Conservation (phyloP, 345 rosid species). For the Lepidium africanum region DNA sequence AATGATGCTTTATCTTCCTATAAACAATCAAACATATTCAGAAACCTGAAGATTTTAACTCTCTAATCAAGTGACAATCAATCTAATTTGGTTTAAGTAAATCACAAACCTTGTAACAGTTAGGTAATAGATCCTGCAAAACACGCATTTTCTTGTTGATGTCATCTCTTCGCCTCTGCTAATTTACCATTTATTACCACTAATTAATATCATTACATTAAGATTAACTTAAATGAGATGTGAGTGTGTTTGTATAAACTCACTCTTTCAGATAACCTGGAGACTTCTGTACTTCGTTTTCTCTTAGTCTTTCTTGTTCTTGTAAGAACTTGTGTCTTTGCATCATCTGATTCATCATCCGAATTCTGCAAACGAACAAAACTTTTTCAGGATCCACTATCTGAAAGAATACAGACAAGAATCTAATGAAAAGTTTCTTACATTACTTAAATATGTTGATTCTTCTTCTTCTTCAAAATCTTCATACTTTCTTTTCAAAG, state of each 20-base stretch:
- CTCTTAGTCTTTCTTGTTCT: conserved; percentile 25
- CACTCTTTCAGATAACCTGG: conserved; percentile 25
- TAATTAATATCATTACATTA: not conserved
- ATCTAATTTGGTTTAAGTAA: not conserved
- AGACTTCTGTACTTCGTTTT: conserved; percentile 35
- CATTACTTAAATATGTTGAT: conserved; percentile 16
- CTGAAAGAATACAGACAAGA: not conserved
- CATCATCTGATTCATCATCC: conserved; percentile 20
- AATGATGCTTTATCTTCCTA: conserved; percentile 57
- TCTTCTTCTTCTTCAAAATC: conserved; percentile 24
- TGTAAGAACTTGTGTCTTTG: conserved; percentile 15
- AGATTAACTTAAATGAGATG: not conserved
- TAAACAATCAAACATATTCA: not conserved
- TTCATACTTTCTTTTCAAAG: conserved; percentile 5
- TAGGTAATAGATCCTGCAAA: conserved; percentile 62
- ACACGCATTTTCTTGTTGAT: conserved; percentile 64
- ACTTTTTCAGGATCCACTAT: not conserved
- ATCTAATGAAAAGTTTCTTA: conserved; percentile 1
- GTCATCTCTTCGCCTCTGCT: conserved; percentile 53
- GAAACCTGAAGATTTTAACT: not conserved
- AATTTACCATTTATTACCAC: not conserved
- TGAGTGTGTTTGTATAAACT: not conserved
- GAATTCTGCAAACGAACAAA: not conserved
- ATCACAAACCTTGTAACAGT: conserved; percentile 47
- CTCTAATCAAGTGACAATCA: not conserved